Evolutionary conservation across 768 basidiomycete species (phyloP).

Genomic region (Baorangia bicolor): DNA sequence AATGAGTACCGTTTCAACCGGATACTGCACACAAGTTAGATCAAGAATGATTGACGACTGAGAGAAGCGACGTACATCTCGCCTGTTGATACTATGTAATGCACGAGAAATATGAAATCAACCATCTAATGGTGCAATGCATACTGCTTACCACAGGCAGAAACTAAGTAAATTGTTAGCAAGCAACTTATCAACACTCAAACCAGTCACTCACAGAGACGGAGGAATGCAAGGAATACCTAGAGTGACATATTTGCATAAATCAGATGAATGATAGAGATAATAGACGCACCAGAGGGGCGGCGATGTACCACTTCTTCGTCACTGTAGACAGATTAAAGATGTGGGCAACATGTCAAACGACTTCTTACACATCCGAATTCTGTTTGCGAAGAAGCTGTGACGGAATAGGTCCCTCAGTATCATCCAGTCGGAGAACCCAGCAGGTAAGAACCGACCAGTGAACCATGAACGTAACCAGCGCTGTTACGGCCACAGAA

Average conservation of each 20-base stretch:
- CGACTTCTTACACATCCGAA: constrained; percentile 30
- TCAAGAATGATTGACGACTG: accelerated
- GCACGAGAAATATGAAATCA: neutral
- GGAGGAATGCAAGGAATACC: constrained; percentile 34
- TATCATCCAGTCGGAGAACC: neutral
- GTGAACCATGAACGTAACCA: constrained; percentile 34
- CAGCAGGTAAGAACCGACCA: constrained; percentile 17
- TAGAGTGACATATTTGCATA: neutral
- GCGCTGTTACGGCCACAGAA: constrained; percentile 32
- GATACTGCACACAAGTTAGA: constrained; percentile 14
- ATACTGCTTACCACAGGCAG: constrained; percentile 29
- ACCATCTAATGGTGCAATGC: accelerated
- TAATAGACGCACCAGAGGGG: constrained; percentile 23
- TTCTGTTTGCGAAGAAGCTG: constrained; percentile 36
- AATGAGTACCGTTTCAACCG: constrained; percentile 28
- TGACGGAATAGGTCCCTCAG: neutral
- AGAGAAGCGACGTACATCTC: constrained; percentile 26
- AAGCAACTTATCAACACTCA: neutral
- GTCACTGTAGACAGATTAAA: constrained; percentile 24
- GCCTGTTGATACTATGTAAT: constrained; percentile 28
- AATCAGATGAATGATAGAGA: neutral
- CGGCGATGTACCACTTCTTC: constrained; percentile 33
- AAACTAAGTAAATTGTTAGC: constrained; percentile 19
- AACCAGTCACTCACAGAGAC: constrained; percentile 27
- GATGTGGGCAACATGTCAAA: neutral